phyloP scores from a whole-genome alignment of 257 asterid species.

The Paulownia fortunei region DNA sequence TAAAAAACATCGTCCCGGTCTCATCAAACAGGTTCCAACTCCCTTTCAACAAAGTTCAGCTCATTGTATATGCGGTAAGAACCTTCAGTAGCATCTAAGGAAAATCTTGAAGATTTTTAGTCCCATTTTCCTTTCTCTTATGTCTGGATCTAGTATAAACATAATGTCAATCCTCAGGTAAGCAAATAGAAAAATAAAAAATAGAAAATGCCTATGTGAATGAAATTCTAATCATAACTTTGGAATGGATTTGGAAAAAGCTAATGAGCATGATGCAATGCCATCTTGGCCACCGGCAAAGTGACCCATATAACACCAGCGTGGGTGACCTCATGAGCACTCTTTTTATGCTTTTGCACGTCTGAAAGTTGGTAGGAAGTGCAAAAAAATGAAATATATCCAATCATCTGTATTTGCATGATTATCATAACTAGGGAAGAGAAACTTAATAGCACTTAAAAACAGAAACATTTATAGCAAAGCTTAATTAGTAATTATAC shows the following conservation, averaged over 20 bases:
- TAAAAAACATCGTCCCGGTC: not conserved
- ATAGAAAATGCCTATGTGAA: not conserved
- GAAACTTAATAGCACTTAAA: not conserved
- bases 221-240: not conserved
- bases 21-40: no score
- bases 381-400: not conserved
- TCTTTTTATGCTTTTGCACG: conserved; percentile 33
- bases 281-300: not conserved
- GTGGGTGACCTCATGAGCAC: conserved; percentile 48
- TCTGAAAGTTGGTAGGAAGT: conserved; percentile 25
- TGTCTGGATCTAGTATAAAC: no score
- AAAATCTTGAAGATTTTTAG: not conserved
- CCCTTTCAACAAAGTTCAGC: not conserved
- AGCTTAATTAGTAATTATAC: not conserved
- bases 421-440: not conserved
- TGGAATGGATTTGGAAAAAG: not conserved
- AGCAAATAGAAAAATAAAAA: not conserved
- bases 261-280: not conserved
- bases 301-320: conserved; percentile 24
- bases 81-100: not conserved
- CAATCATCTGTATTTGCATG: conserved; percentile 3
- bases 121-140: not conserved
- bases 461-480: no score
- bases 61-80: not conserved
- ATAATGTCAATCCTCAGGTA: not conserved